These are phyloP conservation scores for Phytophthora crassamura DNA, from an alignment of 352 stramenopile species.

Conservation along the genomic window DNA sequence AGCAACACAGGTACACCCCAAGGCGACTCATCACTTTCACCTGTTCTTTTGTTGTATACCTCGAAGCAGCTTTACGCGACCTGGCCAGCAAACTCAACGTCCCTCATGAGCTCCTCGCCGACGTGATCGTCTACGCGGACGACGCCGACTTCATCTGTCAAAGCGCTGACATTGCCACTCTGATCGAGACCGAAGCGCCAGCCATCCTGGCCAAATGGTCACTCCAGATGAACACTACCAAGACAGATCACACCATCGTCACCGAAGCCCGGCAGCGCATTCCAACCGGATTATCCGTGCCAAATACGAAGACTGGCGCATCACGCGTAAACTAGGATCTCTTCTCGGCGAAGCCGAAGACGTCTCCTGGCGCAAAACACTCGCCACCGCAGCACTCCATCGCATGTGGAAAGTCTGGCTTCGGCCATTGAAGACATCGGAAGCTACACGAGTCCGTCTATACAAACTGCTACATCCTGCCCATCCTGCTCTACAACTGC, in stretches of 20 bases:
- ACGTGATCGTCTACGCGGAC: slow-evolving; percentile 12
- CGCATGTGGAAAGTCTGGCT: slow-evolving; percentile 23
- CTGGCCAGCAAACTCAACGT: slow-evolving; percentile 6
- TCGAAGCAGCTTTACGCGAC: slow-evolving; percentile 14
- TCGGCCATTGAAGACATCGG: slow-evolving; percentile 5
- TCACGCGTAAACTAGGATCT: slow-evolving; percentile 13
- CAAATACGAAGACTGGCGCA: slow-evolving; percentile 8
- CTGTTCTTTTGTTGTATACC: slow-evolving; percentile 18
- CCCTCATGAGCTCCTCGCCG: slow-evolving; percentile 5
- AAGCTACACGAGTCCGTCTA: slow-evolving; percentile 8
- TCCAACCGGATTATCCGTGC: background rate
- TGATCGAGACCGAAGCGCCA: slow-evolving; percentile 1
- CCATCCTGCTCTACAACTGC: slow-evolving; percentile 18
- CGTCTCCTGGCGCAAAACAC: slow-evolving; percentile 10
- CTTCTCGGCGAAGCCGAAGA: slow-evolving; percentile 15
- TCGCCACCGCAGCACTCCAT: slow-evolving; percentile 13
- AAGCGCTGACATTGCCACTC: background rate
- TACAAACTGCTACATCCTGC: slow-evolving; percentile 25
- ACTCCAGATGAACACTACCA: slow-evolving; percentile 18
- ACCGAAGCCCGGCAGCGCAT: background rate
- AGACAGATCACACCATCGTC: slow-evolving; percentile 18
- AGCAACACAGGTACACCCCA: slow-evolving; percentile 12
- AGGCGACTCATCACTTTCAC: slow-evolving; percentile 13
- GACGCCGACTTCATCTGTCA: slow-evolving; percentile 7
- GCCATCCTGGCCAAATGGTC: slow-evolving; percentile 8